These are phyloP conservation scores for Eutypella sp. DNA, from an alignment of 2,329 filamentous ascomycete genomes.

Conservation along the genomic window DNA sequence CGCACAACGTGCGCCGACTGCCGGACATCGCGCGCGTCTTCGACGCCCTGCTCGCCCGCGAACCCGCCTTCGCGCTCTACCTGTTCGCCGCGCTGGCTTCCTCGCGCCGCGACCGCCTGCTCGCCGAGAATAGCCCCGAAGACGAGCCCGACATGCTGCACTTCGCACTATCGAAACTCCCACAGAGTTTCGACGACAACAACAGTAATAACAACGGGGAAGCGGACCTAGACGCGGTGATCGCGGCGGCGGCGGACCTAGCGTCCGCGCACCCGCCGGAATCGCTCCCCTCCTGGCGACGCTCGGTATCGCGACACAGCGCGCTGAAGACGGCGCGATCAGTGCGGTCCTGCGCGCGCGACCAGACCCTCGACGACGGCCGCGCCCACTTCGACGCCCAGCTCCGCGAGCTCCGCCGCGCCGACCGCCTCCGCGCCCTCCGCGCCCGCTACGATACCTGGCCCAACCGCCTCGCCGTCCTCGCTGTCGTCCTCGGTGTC, in stretches of 20 bases:
- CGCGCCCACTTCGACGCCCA: conserved; percentile 65
- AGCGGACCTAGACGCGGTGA: conserved; percentile 76
- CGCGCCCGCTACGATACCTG: conserved; percentile 44
- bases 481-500: conserved; percentile 62
- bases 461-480: conserved; percentile 60
- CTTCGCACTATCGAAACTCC: conserved; percentile 80
- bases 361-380: conserved; percentile 61
- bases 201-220: too few species aligned
- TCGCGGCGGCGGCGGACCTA: conserved; percentile 60
- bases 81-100: conserved; percentile 87
- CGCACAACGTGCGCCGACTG: conserved; percentile 90
- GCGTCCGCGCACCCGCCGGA: conserved; percentile 67
- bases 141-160: conserved; percentile 93
- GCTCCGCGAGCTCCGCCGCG: conserved; percentile 62
- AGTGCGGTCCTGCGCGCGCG: conserved; percentile 37
- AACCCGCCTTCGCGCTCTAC: conserved; percentile 87
- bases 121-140: conserved; percentile 71
- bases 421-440: conserved; percentile 52
- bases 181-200: conserved; percentile 55
- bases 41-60: conserved; percentile 81
- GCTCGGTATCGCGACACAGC: conserved; percentile 65
- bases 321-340: conserved; percentile 78
- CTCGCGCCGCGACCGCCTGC: conserved; percentile 74
- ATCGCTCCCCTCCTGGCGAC: conserved; percentile 63
- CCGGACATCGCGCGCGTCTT: conserved; percentile 85